Base-by-base conservation (phyloP, 768 basidiomycete genomes). In the Boletus edulis region DNA sequence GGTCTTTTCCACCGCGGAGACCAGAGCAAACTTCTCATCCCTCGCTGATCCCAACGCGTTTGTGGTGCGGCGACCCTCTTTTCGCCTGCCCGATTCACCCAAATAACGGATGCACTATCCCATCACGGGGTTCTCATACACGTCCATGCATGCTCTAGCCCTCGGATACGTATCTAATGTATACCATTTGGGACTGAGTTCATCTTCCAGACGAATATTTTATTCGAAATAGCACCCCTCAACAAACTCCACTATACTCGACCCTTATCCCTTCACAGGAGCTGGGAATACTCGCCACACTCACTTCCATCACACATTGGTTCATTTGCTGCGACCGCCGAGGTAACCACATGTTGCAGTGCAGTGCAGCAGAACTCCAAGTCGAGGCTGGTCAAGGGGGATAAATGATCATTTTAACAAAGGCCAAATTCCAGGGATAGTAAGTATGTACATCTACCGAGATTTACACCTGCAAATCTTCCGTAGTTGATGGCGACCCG, bases 371-470 rank as follows among this genome's bases (percentile, higher is more conserved):
- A 29, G 8, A 29, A 29, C 29, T 29, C 29, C 29, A 29, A 8
- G 29, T 29, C 29, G 8, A 34, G 13, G 32, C 32, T 34, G 32
- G 32, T 40, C 15, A 22, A 35, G 37, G 10, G 27, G 34, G 8
- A 44, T 10, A 27, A 15, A 40, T 14, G 22, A 45, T 27, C 15
- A 3, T 47, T 20, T 17, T 17, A 10, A 22, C 24, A 31, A 39
- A 3, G n/a, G 45, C n/a, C 17, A 42, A 20, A 47, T 12, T 42
- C 55, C 46, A 45, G 29, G 43, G 51, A 54, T 41, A 49, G 51
- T 27, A 46, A 52, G 62, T 52, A 49, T 22, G 41, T 35, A 54
- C 40, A 41, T 43, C 46, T 44, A 5, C 47, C 43, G 44, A 48
- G 53, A 55, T 55, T 51, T 51, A 32, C 41, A 13, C 31, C 18